Evolutionary conservation across 192 early-diverging fungal genomes (phyloP).

Genomic region (Cetraspora pellucida): DNA sequence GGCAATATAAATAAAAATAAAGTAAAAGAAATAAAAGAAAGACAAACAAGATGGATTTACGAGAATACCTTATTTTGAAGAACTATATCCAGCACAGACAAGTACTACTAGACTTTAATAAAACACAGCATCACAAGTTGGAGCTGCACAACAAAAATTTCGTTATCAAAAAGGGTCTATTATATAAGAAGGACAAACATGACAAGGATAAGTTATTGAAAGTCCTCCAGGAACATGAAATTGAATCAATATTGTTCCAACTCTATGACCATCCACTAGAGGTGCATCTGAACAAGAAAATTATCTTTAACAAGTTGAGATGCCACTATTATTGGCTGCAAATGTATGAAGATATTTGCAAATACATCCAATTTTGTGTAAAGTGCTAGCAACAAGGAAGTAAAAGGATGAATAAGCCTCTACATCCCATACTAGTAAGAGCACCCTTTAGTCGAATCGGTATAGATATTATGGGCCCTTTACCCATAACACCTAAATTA

Average conservation of each 20-base stretch:
- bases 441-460: neutral
- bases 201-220: neutral
- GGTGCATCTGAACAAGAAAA: neutral
- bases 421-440: neutral
- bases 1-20: neutral
- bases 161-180: neutral
- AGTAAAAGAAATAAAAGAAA: too few species aligned
- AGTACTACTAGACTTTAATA: too few species aligned
- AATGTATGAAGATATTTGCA: neutral
- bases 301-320: neutral
- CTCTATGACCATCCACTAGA: neutral
- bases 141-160: neutral
- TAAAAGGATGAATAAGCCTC: neutral
- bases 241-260: neutral
- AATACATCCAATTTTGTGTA: neutral
- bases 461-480: neutral
- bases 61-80: neutral
- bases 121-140: too few species aligned
- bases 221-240: neutral
- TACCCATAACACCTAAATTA: slow-evolving; percentile 8
- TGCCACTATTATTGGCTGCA: neutral
- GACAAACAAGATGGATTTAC: neutral
- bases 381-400: neutral
- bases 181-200: neutral
- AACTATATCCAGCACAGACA: neutral